These are phyloP conservation scores for Phoenix roebelenii DNA, from an alignment of 176 grass and related monocot genomes.

Conservation along the genomic window DNA sequence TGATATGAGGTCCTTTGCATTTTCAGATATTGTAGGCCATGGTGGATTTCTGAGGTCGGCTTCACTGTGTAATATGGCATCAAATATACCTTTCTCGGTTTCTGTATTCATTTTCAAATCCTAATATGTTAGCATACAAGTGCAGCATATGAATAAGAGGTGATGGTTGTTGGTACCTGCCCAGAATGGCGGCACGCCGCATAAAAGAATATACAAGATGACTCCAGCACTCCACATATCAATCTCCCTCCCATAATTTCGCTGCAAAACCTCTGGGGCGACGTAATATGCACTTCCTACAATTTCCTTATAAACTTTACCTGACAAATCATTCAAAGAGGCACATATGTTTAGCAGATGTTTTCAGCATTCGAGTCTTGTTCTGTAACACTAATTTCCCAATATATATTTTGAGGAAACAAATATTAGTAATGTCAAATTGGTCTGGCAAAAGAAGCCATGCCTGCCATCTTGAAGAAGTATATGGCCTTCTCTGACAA, in stretches of 20 bases:
- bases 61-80: constrained; percentile 27
- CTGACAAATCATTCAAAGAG: constrained; percentile 25
- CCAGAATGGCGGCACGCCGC: constrained; percentile 55
- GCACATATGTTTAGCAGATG: background rate
- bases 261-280: constrained; percentile 54
- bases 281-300: constrained; percentile 77
- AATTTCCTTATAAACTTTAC: constrained; percentile 52
- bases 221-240: constrained; percentile 81
- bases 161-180: constrained; percentile 28
- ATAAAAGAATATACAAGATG: constrained; percentile 78
- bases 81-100: constrained; percentile 67
- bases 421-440: too few relatives aligned
- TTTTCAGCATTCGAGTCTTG: background rate
- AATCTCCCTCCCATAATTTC: constrained; percentile 66
- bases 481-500: too few relatives aligned
- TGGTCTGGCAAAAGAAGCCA: too few relatives aligned
- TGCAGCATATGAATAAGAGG: background rate
- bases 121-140: background rate
- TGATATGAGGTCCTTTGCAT: constrained; percentile 63
- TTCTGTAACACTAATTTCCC: too few relatives aligned
- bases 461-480: too few relatives aligned
- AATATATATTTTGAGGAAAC: too few relatives aligned
- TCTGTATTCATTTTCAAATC: constrained; percentile 22
- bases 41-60: constrained; percentile 35
- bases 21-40: constrained; percentile 64